Percentiles rank a stretch among this genome's conserved stretches.
phyloP scores from a whole-genome alignment of 345 rosid genomes.

The Bruguiera parviflora region DNA sequence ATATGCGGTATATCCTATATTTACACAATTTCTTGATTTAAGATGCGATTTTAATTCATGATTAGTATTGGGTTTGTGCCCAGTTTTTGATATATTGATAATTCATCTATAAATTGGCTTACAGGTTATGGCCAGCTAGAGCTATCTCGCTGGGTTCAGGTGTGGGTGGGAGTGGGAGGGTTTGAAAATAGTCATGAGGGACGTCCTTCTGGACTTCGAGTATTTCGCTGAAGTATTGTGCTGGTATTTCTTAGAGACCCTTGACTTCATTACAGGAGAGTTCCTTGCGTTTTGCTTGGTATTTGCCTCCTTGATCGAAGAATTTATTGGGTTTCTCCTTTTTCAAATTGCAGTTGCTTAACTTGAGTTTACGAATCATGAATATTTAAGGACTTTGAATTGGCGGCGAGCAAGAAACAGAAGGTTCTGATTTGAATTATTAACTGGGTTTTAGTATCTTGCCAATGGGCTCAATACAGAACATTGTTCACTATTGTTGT shows the following conservation, averaged over 20 bases:
- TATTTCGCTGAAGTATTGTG: conserved; percentile 28
- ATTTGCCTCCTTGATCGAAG: conserved; percentile 23
- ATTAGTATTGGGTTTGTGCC: conserved; percentile 15
- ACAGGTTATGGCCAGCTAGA: not conserved
- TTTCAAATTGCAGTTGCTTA: conserved; percentile 22
- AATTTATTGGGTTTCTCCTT: conserved; percentile 16
- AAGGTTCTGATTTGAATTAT: conserved; percentile 2
- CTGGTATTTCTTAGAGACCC: conserved; percentile 28
- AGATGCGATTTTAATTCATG: not conserved
- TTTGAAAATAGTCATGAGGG: conserved; percentile 29
- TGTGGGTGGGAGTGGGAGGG: conserved; percentile 5
- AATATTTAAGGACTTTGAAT: not conserved
- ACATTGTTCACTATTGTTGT: conserved; percentile 68
- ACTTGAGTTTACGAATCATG: conserved; percentile 5
- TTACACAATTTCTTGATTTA: not conserved
- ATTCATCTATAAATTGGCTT: not conserved
- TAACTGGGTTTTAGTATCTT: conserved; percentile 2
- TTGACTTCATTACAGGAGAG: conserved; percentile 27
- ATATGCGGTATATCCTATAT: not conserved
- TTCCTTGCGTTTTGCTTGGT: conserved; percentile 20
- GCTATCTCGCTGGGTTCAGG: not conserved
- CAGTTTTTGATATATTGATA: not conserved
- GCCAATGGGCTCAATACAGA: conserved; percentile 57
- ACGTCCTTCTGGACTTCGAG: conserved; percentile 29
- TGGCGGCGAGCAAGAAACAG: not conserved